Evolutionary conservation across 106 monocot genomes (phyloP).

Genomic region (Apostasia shenzhenica): DNA sequence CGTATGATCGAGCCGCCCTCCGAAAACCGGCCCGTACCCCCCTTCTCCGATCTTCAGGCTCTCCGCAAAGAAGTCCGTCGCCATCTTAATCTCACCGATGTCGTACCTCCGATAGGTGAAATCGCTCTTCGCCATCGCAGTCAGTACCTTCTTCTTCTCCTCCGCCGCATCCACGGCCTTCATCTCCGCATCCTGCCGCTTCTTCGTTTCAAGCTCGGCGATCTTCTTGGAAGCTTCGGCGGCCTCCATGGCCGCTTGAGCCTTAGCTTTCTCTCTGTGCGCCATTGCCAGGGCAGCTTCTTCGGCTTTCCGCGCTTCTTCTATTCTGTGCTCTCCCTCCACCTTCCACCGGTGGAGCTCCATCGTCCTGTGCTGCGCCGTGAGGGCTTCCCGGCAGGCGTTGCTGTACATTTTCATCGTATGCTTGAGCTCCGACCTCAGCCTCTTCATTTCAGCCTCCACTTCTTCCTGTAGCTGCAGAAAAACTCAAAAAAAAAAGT

Average conservation of each 20-base stretch:
- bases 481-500: too few relatives aligned
- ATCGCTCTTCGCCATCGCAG: not conserved
- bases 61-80: slow-evolving; percentile 51
- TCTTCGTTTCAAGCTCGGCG: slow-evolving; percentile 69
- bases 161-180: slow-evolving; percentile 46
- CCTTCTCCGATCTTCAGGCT: slow-evolving; percentile 42
- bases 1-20: slow-evolving; percentile 25
- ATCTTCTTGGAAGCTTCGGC: slow-evolving; percentile 58
- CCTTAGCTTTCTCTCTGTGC: slow-evolving; percentile 62
- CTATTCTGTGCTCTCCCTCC: slow-evolving; percentile 41
- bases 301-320: slow-evolving; percentile 34
- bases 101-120: slow-evolving; percentile 58
- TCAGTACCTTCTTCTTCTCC: slow-evolving; percentile 35
- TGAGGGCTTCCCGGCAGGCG: slow-evolving; percentile 70
- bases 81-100: slow-evolving; percentile 75
- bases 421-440: slow-evolving; percentile 59
- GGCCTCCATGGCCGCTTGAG: slow-evolving; percentile 47
- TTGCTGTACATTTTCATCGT: slow-evolving; percentile 81
- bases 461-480: slow-evolving; percentile 36
- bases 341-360: slow-evolving; percentile 66
- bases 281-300: slow-evolving; percentile 46
- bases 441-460: slow-evolving; percentile 67
- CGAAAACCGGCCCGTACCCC: slow-evolving; percentile 33
- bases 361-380: slow-evolving; percentile 56
- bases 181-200: slow-evolving; percentile 60